These are phyloP conservation scores for Candida pseudoviswanathii DNA, from an alignment of 1,139 yeast genomes.

Conservation along the genomic window DNA sequence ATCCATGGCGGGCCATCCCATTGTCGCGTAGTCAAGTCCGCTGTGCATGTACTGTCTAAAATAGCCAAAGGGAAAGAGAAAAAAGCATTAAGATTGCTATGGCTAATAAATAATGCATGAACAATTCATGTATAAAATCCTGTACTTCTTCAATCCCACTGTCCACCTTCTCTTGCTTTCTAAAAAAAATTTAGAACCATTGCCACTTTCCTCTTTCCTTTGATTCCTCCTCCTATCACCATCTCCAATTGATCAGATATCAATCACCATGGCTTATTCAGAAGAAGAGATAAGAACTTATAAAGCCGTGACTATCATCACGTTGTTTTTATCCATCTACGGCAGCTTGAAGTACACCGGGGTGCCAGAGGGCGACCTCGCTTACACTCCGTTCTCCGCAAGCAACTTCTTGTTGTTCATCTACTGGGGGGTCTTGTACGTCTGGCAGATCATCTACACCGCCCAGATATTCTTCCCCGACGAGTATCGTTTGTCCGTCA, in stretches of 20 bases:
- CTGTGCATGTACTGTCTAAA: background rate
- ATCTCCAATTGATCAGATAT: background rate
- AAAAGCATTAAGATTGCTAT: background rate
- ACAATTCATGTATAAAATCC: background rate
- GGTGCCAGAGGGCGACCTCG: conserved; percentile 30
- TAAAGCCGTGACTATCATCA: conserved; percentile 49
- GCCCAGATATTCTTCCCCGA: conserved; percentile 52
- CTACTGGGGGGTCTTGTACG: conserved; percentile 59
- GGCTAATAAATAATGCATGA: background rate
- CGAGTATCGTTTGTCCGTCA: conserved; percentile 27
- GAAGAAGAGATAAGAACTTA: conserved; percentile 22
- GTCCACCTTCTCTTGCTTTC: background rate
- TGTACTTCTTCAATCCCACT: background rate
- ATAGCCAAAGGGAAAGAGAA: background rate
- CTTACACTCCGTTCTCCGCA: conserved; percentile 68
- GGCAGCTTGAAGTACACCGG: conserved; percentile 51
- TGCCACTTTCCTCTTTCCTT: background rate
- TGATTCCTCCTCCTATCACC: too few relatives aligned
- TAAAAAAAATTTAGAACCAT: background rate
- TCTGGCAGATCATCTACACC: conserved; percentile 57
- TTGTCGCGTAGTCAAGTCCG: background rate
- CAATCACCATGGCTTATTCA: conserved; percentile 12
- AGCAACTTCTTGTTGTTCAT: conserved; percentile 52
- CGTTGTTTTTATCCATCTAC: conserved; percentile 55
- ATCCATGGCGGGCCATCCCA: background rate